Evolutionary conservation across 192 early-diverging fungal species (phyloP).

Genomic region (Gaertneriomyces semiglobifer): DNA sequence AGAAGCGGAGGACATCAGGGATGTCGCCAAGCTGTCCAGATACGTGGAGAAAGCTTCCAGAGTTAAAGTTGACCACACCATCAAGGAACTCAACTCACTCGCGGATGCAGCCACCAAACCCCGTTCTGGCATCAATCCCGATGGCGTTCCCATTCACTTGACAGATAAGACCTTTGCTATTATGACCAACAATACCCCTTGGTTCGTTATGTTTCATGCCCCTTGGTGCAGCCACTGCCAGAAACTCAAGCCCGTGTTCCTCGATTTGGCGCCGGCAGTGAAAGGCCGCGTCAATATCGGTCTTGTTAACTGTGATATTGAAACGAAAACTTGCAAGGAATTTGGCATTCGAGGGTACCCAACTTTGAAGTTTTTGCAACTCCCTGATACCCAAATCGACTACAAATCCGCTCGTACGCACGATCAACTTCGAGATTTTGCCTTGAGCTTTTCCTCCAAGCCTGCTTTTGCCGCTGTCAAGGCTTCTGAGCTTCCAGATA

Average conservation of each 20-base stretch:
- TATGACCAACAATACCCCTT: conserved; percentile 57
- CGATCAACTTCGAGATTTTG: conserved; percentile 52
- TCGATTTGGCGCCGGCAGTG: conserved; percentile 58
- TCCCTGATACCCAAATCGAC: conserved; percentile 36
- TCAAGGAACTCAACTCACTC: conserved; percentile 5
- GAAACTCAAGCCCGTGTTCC: conserved; percentile 75
- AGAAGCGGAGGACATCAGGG: not conserved
- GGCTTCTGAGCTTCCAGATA: conserved; percentile 23
- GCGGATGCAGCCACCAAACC: conserved; percentile 15
- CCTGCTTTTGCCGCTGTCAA: conserved; percentile 33
- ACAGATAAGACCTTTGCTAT: conserved; percentile 21
- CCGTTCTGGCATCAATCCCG: conserved; percentile 11
- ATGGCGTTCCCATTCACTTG: conserved; percentile 14
- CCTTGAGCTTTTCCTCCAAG: conserved; percentile 36
- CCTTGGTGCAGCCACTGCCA: conserved; percentile 91
- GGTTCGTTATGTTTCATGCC: conserved; percentile 84
- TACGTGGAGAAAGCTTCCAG: conserved; percentile 16
- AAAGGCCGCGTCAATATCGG: conserved; percentile 76
- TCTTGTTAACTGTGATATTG: conserved; percentile 77
- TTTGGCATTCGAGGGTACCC: conserved; percentile 79
- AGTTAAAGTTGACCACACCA: not conserved
- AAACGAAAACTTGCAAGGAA: conserved; percentile 57
- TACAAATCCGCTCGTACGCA: conserved; percentile 50
- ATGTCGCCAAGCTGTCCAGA: not conserved
- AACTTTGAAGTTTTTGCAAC: conserved; percentile 64